Evolutionary conservation across 352 stramenopile species (phyloP).

Genomic region (Albugo laibachii): DNA sequence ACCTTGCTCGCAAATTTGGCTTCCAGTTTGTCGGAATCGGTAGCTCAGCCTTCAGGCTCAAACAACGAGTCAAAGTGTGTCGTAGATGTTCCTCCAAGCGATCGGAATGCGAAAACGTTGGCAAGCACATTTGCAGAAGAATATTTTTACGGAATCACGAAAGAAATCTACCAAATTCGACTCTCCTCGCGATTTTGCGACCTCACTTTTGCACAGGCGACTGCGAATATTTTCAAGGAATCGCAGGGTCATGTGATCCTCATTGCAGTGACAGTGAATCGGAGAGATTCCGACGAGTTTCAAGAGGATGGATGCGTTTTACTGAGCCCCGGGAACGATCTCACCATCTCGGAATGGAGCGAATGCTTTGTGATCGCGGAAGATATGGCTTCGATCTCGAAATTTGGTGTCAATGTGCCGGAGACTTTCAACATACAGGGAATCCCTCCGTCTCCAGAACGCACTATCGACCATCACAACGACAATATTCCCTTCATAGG

Average conservation of each 20-base stretch:
- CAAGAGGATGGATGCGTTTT: conserved; percentile 37
- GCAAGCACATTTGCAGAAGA: conserved; percentile 9
- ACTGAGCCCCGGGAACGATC: conserved; percentile 47
- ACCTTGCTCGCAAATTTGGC: conserved; percentile 73
- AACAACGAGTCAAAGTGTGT: no score
- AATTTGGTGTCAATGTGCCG: conserved; percentile 3
- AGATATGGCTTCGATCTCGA: conserved; percentile 42
- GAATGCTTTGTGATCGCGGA: conserved; percentile 76
- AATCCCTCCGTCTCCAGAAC: no score
- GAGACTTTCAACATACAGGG: no score
- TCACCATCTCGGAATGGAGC: conserved; percentile 59
- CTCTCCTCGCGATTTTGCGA: conserved; percentile 55
- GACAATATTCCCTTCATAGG: no score
- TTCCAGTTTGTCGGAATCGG: conserved; percentile 39
- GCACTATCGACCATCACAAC: no score
- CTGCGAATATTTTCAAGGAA: conserved; percentile 37
- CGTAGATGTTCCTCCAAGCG: background rate
- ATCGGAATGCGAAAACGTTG: background rate
- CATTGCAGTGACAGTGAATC: conserved; percentile 45
- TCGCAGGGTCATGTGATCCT: conserved; percentile 47
- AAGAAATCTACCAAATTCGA: conserved; percentile 73
- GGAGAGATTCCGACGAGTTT: conserved; percentile 8
- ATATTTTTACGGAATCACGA: conserved; percentile 57
- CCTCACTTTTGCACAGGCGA: conserved; percentile 41
- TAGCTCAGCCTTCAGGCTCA: no score